Evolutionary conservation across 345 rosid genomes (phyloP), one percentile per base, ranked within the genome.

Genomic region (Geranium rotundifolium): DNA sequence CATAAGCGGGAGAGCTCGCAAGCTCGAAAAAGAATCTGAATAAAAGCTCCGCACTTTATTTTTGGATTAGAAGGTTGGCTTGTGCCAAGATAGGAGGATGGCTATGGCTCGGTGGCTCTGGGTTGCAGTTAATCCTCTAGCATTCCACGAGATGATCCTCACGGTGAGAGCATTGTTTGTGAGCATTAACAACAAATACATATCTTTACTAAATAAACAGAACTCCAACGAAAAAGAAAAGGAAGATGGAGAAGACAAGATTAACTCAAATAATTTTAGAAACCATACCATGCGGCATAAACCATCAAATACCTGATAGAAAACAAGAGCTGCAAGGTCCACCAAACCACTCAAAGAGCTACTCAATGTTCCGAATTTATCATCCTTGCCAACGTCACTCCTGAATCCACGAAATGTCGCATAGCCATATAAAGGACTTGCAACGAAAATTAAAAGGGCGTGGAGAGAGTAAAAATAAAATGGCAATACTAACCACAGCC

Each of bases 341-440:
- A 85, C 87, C 79, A 89, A 66, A 71, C 82, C 74, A 77, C 72
- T 71, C 60, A 80, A 84, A 46, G 82, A 84, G 59, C 83, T 77
- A 77, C 80, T 81, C 69, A 92, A 74, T 62, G 70, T 67, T 75
- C 91, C 91, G 61, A 80, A 64, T 69, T 76, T 89, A 41, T 87
- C 93, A 75, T 89, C 93, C 83, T 85, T 92, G 39, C 72, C 77
- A 67, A 78, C 72, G 59, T 89, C 97, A 67, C 76, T 73, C 95
- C 98, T 92, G 69, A 65, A 76, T 23, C 58, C 13, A 55, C 18
- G 37, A 37, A 67, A 46, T 2, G 16, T 46, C 52, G 8, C 52
- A 46, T 7, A 59, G 56, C 56, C 67, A 73, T 72, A 69, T 54
- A 65, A 54, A 61, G 34, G 23, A 68, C 56, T n/a, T 63, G 46